These are phyloP conservation scores for Coniella lustricola DNA, from an alignment of 2,329 filamentous ascomycete genomes.

Conservation along the genomic window DNA sequence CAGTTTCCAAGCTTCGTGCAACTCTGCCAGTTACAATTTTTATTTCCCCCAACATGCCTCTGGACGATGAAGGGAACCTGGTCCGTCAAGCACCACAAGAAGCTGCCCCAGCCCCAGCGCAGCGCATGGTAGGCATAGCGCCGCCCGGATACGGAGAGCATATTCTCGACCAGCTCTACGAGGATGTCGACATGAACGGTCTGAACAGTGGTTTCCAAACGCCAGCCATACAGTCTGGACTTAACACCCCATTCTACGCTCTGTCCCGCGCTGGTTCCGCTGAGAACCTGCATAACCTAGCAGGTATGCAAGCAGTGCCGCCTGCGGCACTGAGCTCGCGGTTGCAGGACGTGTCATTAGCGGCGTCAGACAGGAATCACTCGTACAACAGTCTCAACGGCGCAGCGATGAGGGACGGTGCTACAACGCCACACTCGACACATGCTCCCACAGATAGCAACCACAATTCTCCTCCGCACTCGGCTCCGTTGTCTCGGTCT, in stretches of 20 bases:
- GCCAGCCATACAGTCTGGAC: constrained; percentile 61
- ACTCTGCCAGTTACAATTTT: constrained; percentile 88
- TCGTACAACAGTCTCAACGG: constrained; percentile 33
- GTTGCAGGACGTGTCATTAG: constrained; percentile 62
- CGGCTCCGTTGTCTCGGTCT: constrained; percentile 43
- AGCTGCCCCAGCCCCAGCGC: constrained; percentile 40
- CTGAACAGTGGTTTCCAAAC: constrained; percentile 53
- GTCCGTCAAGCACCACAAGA: constrained; percentile 51
- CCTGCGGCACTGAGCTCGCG: constrained; percentile 55
- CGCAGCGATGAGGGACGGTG: constrained; percentile 24
- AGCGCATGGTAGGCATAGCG: constrained; percentile 58
- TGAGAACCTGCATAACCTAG: constrained; percentile 67
- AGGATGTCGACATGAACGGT: constrained; percentile 74
- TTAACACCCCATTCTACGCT: constrained; percentile 71
- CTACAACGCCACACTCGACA: constrained; percentile 33
- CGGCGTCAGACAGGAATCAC: constrained; percentile 37
- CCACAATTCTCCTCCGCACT: constrained; percentile 35
- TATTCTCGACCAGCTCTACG: constrained; percentile 82
- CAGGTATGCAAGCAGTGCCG: constrained; percentile 37
- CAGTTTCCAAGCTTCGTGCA: constrained; percentile 59
- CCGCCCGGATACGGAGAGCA: constrained; percentile 93
- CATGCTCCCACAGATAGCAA: constrained; percentile 27
- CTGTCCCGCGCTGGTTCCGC: constrained; percentile 68
- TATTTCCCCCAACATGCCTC: constrained; percentile 86
- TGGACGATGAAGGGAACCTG: constrained; percentile 81